These are phyloP conservation scores for Schoenoplectus tabernaemontani DNA, from an alignment of 202 grass and related monocot species.

Conservation along the genomic window DNA sequence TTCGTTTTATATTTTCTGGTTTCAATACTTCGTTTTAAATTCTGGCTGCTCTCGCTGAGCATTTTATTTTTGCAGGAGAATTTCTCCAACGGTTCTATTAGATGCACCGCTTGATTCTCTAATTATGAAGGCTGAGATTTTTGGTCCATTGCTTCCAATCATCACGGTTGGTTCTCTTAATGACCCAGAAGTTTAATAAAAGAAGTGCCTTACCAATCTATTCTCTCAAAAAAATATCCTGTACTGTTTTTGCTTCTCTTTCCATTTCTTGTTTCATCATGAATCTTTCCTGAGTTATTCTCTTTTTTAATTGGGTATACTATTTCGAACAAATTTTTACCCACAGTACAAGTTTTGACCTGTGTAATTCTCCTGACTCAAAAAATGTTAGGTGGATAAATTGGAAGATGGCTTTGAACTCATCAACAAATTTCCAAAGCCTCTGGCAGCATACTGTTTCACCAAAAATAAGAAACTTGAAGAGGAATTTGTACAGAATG, in stretches of 20 bases:
- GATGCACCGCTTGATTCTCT: slow-evolving; percentile 57
- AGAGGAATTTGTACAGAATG: slow-evolving; percentile 40
- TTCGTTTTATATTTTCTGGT: slow-evolving; percentile 24
- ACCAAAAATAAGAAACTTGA: slow-evolving; percentile 79
- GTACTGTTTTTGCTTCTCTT: neutral
- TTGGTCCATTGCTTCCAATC: slow-evolving; percentile 78
- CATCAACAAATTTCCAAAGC: slow-evolving; percentile 58
- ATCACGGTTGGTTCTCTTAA: slow-evolving; percentile 46
- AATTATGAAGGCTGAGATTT: slow-evolving; percentile 65
- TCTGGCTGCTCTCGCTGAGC: neutral
- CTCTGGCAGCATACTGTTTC: slow-evolving; percentile 86
- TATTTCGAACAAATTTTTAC: neutral
- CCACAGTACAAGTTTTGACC: neutral
- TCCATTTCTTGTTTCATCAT: neutral
- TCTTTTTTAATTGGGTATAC: neutral
- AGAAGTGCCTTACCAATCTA: neutral
- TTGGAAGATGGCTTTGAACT: slow-evolving; percentile 61
- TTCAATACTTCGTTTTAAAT: neutral
- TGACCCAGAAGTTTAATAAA: neutral
- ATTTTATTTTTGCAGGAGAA: slow-evolving; percentile 46
- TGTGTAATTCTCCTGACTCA: neutral
- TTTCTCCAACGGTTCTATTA: slow-evolving; percentile 58
- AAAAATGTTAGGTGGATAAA: slow-evolving; percentile 57
- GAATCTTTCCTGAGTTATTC: neutral
- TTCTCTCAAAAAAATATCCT: neutral